These are phyloP conservation scores for Pythium pyrilobum DNA, from an alignment of 352 stramenopile genomes.

Conservation along the genomic window DNA sequence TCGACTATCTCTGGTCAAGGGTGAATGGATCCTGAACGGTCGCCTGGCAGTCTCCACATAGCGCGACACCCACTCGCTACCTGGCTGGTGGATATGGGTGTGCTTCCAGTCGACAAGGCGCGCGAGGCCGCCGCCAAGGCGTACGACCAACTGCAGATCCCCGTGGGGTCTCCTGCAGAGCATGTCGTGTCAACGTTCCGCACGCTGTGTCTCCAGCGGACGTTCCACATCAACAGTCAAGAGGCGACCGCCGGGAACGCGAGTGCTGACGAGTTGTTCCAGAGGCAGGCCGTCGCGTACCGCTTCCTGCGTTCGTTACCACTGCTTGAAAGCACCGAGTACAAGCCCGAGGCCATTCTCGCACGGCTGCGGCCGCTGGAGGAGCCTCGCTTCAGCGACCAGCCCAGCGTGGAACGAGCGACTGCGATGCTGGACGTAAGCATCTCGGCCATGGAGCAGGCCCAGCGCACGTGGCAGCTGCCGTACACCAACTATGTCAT, in stretches of 20 bases:
- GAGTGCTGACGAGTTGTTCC: constrained; percentile 23
- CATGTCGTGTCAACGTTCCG: constrained; percentile 48
- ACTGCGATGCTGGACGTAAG: constrained; percentile 58
- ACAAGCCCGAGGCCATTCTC: constrained; percentile 28
- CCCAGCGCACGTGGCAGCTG: constrained; percentile 40
- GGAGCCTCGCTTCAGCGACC: constrained; percentile 7
- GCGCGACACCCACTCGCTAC: not conserved
- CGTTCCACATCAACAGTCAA: constrained; percentile 26
- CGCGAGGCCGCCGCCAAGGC: constrained; percentile 36
- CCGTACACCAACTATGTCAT: constrained; percentile 78
- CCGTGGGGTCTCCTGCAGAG: constrained; percentile 38
- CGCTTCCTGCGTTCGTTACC: constrained; percentile 57
- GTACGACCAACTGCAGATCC: constrained; percentile 54
- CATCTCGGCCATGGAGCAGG: constrained; percentile 56
- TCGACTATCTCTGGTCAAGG: not conserved
- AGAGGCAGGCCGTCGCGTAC: constrained; percentile 58
- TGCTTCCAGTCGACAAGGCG: constrained; percentile 19
- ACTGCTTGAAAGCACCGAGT: constrained; percentile 32
- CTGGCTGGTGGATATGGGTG: constrained; percentile 3
- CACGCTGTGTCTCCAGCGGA: constrained; percentile 35
- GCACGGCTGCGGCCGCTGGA: constrained; percentile 41
- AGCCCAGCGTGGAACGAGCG: constrained; percentile 27
- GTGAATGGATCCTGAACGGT: constrained; percentile 19
- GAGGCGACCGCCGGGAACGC: not conserved
- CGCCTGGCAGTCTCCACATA: not conserved